phyloP scores from a whole-genome alignment of 2,329 filamentous ascomycete species.

The Paecilomyces dactylethromorphus region DNA sequence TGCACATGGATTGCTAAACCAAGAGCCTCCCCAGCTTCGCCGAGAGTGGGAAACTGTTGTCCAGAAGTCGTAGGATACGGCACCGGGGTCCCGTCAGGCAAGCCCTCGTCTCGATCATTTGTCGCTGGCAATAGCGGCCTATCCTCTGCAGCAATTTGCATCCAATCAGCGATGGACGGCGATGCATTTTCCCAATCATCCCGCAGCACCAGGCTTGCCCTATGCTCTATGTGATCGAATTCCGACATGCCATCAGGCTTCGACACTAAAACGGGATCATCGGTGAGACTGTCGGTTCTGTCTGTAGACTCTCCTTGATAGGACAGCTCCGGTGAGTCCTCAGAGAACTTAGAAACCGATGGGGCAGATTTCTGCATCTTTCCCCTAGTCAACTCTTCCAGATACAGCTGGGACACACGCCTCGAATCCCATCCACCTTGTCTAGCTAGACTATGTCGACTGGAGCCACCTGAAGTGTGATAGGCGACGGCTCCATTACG shows the following conservation, averaged over 20 bases:
- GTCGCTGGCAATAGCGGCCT: conserved; percentile 36
- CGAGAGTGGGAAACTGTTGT: conserved; percentile 12
- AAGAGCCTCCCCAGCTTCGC: conserved; percentile 28
- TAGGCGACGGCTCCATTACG: conserved; percentile 28
- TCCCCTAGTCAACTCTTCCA: conserved; percentile 41
- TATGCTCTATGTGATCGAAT: conserved; percentile 20
- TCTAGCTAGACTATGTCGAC: conserved; percentile 48
- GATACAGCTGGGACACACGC: conserved; percentile 49
- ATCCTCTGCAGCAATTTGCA: conserved; percentile 38
- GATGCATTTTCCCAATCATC: conserved; percentile 45
- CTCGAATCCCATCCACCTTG: conserved; percentile 49
- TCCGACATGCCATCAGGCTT: conserved; percentile 21
- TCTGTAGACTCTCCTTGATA: conserved; percentile 10
- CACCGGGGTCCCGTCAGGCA: conserved; percentile 10
- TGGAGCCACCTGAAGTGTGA: conserved; percentile 35
- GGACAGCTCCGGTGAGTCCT: conserved; percentile 15
- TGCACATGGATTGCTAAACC: conserved; percentile 40
- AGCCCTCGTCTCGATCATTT: conserved; percentile 16
- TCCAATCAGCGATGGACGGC: conserved; percentile 44
- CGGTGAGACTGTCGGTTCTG: conserved; percentile 21
- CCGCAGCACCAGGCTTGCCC: conserved; percentile 37
- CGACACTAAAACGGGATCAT: conserved; percentile 30
- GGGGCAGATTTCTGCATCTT: conserved; percentile 17
- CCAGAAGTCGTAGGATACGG: conserved; percentile 18
- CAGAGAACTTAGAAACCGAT: conserved; percentile 1